phyloP scores from a whole-genome alignment of 305 asterid species.

The Rubia peregrina region DNA sequence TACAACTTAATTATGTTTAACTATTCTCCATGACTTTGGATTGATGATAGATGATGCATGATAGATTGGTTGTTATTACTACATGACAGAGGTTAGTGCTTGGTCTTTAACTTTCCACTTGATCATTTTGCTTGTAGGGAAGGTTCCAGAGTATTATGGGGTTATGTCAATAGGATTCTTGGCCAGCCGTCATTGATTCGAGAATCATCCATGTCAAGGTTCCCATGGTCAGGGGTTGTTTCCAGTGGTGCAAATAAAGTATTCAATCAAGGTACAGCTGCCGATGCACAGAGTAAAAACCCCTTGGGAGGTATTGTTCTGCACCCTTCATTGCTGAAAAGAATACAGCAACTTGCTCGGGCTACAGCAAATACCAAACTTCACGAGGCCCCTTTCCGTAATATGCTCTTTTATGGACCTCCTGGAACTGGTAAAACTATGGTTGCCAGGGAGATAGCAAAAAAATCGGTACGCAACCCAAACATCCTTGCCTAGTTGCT shows the following conservation, averaged over 20 bases:
- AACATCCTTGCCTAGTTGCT: background rate
- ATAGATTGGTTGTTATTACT: background rate
- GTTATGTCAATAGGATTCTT: conserved; percentile 83
- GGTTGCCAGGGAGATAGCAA: conserved; percentile 97
- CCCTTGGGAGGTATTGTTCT: conserved; percentile 60
- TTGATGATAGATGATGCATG: background rate
- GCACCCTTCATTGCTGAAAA: conserved; percentile 80
- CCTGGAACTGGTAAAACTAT: conserved; percentile 99
- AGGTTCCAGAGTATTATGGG: conserved; percentile 96
- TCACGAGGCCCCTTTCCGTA: conserved; percentile 94
- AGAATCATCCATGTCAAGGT: conserved; percentile 90
- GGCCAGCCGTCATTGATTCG: conserved; percentile 99
- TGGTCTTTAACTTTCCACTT: conserved; percentile 4
- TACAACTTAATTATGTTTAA: background rate
- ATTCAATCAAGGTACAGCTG: conserved; percentile 39
- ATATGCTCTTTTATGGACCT: conserved; percentile 96
- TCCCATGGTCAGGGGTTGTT: conserved; percentile 82
- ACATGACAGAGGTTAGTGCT: background rate
- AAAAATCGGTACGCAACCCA: conserved; percentile 29
- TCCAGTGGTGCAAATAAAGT: conserved; percentile 48
- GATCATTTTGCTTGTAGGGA: conserved; percentile 54
- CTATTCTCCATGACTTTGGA: background rate
- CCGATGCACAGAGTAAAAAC: conserved; percentile 48
- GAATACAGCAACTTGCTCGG: conserved; percentile 90
- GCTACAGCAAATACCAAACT: conserved; percentile 92